phyloP scores from a whole-genome alignment of 805 yeast species.

The Isabelozyma heimii region DNA sequence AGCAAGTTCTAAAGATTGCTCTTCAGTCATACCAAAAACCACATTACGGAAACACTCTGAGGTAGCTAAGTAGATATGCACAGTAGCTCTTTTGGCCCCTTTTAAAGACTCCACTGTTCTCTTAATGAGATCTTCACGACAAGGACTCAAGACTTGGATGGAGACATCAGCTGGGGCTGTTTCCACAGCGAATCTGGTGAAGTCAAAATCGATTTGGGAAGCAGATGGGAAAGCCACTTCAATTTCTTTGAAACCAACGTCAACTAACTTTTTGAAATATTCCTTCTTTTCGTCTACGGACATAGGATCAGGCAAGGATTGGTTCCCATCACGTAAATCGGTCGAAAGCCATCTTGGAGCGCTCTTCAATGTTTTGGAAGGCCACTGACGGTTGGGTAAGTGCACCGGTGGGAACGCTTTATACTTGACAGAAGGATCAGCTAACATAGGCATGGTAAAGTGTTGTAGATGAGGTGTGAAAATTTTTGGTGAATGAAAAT shows the following conservation, averaged over 20 bases:
- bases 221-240: slow-evolving; percentile 85
- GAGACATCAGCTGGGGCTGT: slow-evolving; percentile 74
- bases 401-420: slow-evolving; percentile 52
- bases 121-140: slow-evolving; percentile 68
- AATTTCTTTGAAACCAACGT: slow-evolving; percentile 77
- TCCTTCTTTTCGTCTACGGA: slow-evolving; percentile 71
- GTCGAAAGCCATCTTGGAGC: slow-evolving; percentile 85
- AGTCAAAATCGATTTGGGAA: slow-evolving; percentile 76
- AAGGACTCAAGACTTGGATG: slow-evolving; percentile 73
- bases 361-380: slow-evolving; percentile 50
- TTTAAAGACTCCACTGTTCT: slow-evolving; percentile 69
- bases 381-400: slow-evolving; percentile 71
- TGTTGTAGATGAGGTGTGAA: not conserved
- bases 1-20: slow-evolving; percentile 59
- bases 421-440: slow-evolving; percentile 65
- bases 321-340: slow-evolving; percentile 82
- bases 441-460: slow-evolving; percentile 32
- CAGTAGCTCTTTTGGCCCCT: slow-evolving; percentile 75
- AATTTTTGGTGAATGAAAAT: not conserved
- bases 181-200: slow-evolving; percentile 71
- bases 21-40: slow-evolving; percentile 62
- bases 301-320: slow-evolving; percentile 85
- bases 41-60: slow-evolving; percentile 72
- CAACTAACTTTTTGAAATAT: slow-evolving; percentile 65
- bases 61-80: slow-evolving; percentile 75